Base-by-base conservation (phyloP, 257 asterid genomes). In the Solanum gandarillasii region DNA sequence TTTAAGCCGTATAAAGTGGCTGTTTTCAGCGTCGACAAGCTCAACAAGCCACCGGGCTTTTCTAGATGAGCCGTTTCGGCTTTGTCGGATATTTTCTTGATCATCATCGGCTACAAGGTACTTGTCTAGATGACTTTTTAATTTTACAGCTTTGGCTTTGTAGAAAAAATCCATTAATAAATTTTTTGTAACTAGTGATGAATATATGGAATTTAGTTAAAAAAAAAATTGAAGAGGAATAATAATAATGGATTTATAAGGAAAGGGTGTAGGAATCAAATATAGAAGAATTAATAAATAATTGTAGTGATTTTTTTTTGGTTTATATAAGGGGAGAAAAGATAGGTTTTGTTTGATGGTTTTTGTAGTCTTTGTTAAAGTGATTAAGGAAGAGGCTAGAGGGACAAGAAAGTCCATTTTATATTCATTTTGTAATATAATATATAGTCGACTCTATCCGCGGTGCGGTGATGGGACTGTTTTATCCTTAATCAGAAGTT, bases 41-140 rank as follows among this genome's bases (percentile, higher is more conserved):
- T 97, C 99, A 81, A 97, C 96, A 75, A 91, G 87, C 99, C 99
- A 97, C 89, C 99, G 95, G 29, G 97, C 94, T 48, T 83, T 89
- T 68, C 93, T 83, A 5, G 94, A 87, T 85, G 90, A 88, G 87
- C 95, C 98, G 93, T 72, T 85, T 9, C 94, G 85, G 95, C 98
- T 94, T 90, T 97, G 99, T 39, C 98, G 92, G 6, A 93, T 90
- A 73, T 94, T 90, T 32, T 85, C 25, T 29, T 92, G 96, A 52
- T 97, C 99, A 23, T 97, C 99, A 58, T 92, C 98, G 86, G 99
- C 98, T 34, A 92, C 92, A 32, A 97, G 70, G 93, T 95, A 97
- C 75, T 96, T 97, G 91, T 90, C 93, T 3, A 94, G 82, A 92
- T 95, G 99, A 89, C 96, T 93, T 73, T 88, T 92, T 7, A 97